These are phyloP conservation scores for Parmelia sp. DNA, from an alignment of 495 filamentous ascomycete species.

Conservation along the genomic window DNA sequence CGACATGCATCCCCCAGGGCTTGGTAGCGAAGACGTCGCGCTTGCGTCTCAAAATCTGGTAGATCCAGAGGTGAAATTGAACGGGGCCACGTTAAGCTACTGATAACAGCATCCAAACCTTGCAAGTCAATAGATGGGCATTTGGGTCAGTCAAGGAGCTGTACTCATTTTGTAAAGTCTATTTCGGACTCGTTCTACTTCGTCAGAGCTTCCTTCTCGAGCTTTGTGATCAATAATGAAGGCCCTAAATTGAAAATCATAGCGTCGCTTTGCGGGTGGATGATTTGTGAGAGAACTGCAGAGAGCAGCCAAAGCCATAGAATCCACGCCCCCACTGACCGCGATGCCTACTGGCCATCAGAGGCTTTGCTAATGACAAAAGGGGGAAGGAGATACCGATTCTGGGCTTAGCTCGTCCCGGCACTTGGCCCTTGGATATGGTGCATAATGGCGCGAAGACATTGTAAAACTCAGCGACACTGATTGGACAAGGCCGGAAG, in stretches of 20 bases:
- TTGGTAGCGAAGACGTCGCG: constrained; percentile 68
- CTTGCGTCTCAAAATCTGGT: constrained; percentile 69
- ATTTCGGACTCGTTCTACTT: constrained; percentile 55
- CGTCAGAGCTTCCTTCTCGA: constrained; percentile 58
- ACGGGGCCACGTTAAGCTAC: constrained; percentile 45
- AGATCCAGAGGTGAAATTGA: constrained; percentile 38
- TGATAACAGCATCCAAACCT: constrained; percentile 48
- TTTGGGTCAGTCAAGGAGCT: background rate
- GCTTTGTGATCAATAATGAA: constrained; percentile 77
- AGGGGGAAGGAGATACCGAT: constrained; percentile 1
- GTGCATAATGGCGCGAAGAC: background rate
- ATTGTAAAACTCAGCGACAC: constrained; percentile 3
- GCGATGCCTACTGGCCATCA: constrained; percentile 58
- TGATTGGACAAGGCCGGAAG: background rate
- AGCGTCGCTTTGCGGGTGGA: constrained; percentile 23
- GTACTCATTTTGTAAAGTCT: constrained; percentile 45
- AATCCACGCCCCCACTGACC: constrained; percentile 89
- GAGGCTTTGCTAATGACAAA: background rate
- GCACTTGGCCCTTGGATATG: too few species aligned
- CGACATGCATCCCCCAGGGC: constrained; percentile 57
- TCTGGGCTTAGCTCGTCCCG: background rate
- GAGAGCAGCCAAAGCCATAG: constrained; percentile 86
- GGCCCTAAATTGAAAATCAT: constrained; percentile 43
- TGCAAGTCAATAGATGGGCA: constrained; percentile 15
- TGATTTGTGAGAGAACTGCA: constrained; percentile 44